These are phyloP conservation scores for Xylaria nigripes DNA, from an alignment of 495 filamentous ascomycete species.

Conservation along the genomic window DNA sequence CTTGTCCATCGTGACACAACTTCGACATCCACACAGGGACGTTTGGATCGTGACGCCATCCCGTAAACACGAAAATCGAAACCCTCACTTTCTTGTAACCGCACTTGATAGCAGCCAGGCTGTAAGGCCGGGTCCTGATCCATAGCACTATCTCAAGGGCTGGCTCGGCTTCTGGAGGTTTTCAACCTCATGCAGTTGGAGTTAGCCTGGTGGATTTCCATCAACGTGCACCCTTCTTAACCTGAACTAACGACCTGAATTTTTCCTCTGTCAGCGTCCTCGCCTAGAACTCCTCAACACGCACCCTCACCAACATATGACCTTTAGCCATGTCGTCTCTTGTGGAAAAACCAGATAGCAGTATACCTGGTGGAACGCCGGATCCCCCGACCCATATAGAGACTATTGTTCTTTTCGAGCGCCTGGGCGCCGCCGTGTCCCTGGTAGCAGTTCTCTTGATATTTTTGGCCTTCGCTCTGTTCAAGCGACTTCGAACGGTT, in stretches of 20 bases:
- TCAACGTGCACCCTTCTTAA: not conserved
- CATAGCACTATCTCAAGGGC: not conserved
- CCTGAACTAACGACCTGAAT: not conserved
- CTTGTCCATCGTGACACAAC: not conserved
- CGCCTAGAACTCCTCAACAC: no score
- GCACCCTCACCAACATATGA: no score
- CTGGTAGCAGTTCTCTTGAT: slow-evolving; percentile 61
- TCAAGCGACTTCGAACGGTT: slow-evolving; percentile 56
- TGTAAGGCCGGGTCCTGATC: not conserved
- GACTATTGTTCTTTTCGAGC: slow-evolving; percentile 36
- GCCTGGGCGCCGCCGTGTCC: slow-evolving; percentile 50
- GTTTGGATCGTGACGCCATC: not conserved
- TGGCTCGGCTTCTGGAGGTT: not conserved
- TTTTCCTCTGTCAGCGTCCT: not conserved
- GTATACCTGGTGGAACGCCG: not conserved
- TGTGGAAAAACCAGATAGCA: not conserved
- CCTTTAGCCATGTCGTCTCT: not conserved
- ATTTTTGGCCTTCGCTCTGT: slow-evolving; percentile 57
- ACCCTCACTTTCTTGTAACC: not conserved
- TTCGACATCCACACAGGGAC: not conserved
- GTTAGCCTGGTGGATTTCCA: not conserved
- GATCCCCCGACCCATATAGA: slow-evolving; percentile 17
- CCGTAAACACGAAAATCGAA: not conserved
- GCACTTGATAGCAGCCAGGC: not conserved
- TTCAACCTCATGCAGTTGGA: not conserved